A percentile compares a stretch with the other conserved stretches of the same genome.
phyloP scores from a whole-genome alignment of 345 rosid genomes.

The Diplotaxis tenuifolia region DNA sequence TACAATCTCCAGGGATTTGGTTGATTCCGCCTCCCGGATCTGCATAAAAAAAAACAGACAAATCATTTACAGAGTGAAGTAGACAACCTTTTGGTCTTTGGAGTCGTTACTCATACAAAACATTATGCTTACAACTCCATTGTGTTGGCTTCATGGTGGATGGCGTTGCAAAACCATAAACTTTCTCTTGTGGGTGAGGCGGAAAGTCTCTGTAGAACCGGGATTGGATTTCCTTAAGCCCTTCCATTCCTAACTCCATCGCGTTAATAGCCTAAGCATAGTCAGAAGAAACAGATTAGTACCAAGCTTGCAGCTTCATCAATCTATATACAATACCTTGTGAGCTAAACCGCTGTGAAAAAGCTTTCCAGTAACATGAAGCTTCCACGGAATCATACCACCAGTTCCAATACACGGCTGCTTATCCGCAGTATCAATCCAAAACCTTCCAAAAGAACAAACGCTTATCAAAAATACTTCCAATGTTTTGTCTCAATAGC shows the following conservation, averaged over 20 bases:
- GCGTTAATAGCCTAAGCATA: constrained; percentile 78
- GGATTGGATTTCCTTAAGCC: constrained; percentile 69
- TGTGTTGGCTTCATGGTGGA: constrained; percentile 99
- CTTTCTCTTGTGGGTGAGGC: constrained; percentile 69
- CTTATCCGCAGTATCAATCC: constrained; percentile 99
- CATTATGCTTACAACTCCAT: constrained; percentile 63
- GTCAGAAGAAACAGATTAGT: not conserved
- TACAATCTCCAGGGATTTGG: constrained; percentile 95
- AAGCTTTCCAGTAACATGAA: constrained; percentile 85
- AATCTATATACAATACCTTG: constrained; percentile 49
- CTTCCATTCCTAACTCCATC: constrained; percentile 90
- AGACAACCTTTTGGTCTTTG: constrained; percentile 9
- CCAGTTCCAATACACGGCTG: constrained; percentile 99
- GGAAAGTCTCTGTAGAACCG: constrained; percentile 91
- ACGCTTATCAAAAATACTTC: not conserved
- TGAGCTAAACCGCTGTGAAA: constrained; percentile 95
- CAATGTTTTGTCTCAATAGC: not conserved
- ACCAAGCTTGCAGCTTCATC: constrained; percentile 5
- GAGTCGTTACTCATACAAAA: constrained; percentile 14
- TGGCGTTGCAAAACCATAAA: constrained; percentile 90
- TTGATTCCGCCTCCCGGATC: constrained; percentile 99
- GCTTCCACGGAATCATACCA: constrained; percentile 97
- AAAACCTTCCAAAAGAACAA: constrained; percentile 50
- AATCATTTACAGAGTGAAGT: constrained; percentile 9
- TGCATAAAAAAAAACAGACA: constrained; percentile 25